Conservation (phyloP, 2,329 filamentous ascomycete genomes). For the Colletotrichum plurivorum region DNA sequence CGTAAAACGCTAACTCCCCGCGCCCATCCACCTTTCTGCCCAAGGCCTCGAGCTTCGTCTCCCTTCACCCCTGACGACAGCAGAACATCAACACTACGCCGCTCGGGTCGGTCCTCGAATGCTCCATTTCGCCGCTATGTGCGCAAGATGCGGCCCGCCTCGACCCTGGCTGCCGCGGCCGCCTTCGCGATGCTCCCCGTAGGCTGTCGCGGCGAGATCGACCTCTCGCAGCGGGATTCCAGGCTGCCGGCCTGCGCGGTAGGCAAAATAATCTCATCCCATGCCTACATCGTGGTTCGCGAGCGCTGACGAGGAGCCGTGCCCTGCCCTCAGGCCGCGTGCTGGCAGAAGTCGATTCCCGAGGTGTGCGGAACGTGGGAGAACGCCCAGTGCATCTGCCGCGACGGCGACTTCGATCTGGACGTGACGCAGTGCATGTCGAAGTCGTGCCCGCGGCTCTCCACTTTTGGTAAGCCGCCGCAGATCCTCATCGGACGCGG, state of each 20-base stretch:
- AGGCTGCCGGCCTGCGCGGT: conserved; percentile 6
- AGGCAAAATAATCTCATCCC: background rate
- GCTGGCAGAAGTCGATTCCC: conserved; percentile 13
- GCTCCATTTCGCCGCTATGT: background rate
- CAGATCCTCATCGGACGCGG: background rate
- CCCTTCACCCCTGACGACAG: too few species aligned
- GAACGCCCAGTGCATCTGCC: conserved; percentile 13
- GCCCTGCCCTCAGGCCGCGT: background rate
- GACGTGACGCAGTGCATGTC: conserved; percentile 26
- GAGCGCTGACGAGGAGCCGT: background rate
- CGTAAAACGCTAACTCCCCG: too few species aligned
- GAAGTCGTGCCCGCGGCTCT: conserved; percentile 22
- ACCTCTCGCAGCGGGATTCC: conserved; percentile 12
- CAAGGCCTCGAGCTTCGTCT: too few species aligned
- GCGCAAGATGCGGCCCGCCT: background rate
- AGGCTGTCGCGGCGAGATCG: background rate
- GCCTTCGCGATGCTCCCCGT: background rate
- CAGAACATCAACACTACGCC: too few species aligned
- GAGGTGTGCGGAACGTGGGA: conserved; percentile 11
- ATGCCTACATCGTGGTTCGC: accelerated
- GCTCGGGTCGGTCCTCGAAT: too few species aligned
- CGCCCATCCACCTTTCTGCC: too few species aligned
- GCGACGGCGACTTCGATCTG: conserved; percentile 3
- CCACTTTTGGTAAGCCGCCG: conserved; percentile 10
- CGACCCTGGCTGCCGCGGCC: background rate